Evolutionary conservation across 257 asterid species (phyloP).

Genomic region (Gentiana straminea): DNA sequence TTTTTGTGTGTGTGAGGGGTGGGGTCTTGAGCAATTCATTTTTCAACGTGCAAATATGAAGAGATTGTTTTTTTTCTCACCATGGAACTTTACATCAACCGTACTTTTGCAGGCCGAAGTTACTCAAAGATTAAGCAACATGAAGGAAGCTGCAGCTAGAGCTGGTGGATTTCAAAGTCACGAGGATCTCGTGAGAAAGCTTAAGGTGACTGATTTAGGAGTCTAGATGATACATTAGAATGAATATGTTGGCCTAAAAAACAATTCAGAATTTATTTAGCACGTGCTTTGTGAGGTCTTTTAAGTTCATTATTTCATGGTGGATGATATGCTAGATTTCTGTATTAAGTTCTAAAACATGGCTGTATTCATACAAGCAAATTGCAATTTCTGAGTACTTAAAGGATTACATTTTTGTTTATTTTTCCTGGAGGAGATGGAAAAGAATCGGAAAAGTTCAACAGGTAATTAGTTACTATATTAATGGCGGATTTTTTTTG

Average conservation of each 20-base stretch:
- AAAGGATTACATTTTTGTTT: neutral
- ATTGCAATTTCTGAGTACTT: neutral
- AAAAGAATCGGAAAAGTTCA: conserved; percentile 58
- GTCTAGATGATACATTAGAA: no score
- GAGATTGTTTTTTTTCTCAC: neutral
- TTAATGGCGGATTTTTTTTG: no score
- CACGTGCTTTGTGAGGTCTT: no score
- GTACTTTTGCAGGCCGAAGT: conserved; percentile 55
- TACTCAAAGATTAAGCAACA: conserved; percentile 61
- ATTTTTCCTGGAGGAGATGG: conserved; percentile 69
- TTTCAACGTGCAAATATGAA: no score
- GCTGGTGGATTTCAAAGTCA: conserved; percentile 54
- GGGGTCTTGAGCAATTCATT: no score
- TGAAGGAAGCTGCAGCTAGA: conserved; percentile 31
- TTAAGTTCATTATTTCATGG: no score
- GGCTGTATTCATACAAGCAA: neutral
- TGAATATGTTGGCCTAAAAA: no score
- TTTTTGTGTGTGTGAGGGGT: neutral
- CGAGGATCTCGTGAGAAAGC: conserved; percentile 76
- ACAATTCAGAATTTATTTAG: no score
- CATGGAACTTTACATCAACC: neutral
- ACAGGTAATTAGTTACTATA: conserved; percentile 19
- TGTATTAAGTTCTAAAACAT: no score
- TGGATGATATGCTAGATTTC: no score
- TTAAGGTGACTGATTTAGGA: conserved; percentile 30